Conservation (phyloP, 352 stramenopile species). For the Thraustochytrium sp. region DNA sequence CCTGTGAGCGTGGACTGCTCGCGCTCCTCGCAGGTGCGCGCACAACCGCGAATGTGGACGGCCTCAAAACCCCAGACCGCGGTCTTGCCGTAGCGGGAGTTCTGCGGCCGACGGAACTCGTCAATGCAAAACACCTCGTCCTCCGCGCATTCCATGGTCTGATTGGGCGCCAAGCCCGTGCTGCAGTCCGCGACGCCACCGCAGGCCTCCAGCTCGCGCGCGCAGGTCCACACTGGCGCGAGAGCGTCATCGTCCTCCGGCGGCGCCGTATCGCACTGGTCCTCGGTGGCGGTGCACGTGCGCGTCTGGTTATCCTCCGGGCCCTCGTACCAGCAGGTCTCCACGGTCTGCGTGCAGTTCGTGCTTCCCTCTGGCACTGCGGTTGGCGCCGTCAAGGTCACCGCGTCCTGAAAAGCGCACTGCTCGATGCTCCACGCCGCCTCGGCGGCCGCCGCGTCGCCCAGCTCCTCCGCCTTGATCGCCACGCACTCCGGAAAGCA, state of each 20-base stretch:
- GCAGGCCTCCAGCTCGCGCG: background rate
- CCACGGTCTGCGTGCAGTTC: background rate
- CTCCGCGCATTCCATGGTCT: background rate
- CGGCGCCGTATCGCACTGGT: too few species aligned
- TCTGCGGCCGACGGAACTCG: background rate
- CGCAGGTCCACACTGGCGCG: background rate
- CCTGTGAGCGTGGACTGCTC: constrained; percentile 2
- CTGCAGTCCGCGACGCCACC: too few species aligned
- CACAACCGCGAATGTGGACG: constrained; percentile 19
- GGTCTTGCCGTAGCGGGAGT: constrained; percentile 31
- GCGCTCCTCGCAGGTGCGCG: background rate
- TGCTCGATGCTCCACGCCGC: background rate
- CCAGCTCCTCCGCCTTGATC: background rate
- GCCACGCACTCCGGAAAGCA: constrained; percentile 10
- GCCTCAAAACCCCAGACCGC: constrained; percentile 36
- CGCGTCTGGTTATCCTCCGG: too few species aligned
- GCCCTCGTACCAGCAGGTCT: too few species aligned
- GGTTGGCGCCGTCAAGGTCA: background rate
- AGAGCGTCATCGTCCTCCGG: too few species aligned
- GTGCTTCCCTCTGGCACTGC: background rate
- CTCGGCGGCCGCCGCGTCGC: background rate
- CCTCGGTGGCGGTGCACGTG: too few species aligned
- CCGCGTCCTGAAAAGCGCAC: background rate
- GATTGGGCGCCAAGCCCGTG: background rate
- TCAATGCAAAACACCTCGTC: background rate